phyloP scores from a whole-genome alignment of 805 yeast genomes.

The Pichia kluyveri region DNA sequence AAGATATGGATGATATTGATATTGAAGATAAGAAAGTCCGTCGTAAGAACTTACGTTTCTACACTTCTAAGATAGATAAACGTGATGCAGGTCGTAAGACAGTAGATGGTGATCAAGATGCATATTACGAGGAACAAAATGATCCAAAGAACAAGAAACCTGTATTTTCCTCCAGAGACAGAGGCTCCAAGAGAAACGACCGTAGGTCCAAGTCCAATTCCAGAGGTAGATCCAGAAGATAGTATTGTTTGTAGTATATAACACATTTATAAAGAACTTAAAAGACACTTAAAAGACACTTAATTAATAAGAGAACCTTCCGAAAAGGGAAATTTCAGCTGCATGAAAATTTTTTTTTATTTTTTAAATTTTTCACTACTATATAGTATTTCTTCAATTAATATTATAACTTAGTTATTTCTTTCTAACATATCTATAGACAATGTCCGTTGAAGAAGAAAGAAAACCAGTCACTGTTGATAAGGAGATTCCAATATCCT shows the following conservation, averaged over 20 bases:
- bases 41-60: slow-evolving; percentile 80
- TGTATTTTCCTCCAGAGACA: neutral
- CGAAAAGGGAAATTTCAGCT: neutral
- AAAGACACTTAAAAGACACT: too few relatives aligned
- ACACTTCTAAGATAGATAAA: slow-evolving; percentile 85
- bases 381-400: too few relatives aligned
- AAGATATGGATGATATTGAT: slow-evolving; percentile 72
- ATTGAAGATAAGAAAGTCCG: slow-evolving; percentile 76
- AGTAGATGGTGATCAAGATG: slow-evolving; percentile 5
- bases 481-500: slow-evolving; percentile 81
- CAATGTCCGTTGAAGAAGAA: slow-evolving; percentile 3
- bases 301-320: neutral
- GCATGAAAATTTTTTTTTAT: neutral
- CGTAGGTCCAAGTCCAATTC: neutral
- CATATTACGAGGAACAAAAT: slow-evolving; percentile 3
- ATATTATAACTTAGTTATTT: too few relatives aligned
- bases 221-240: neutral
- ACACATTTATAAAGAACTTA: too few relatives aligned
- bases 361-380: neutral
- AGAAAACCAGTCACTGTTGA: slow-evolving; percentile 78
- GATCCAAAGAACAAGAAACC: neutral
- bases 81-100: neutral
- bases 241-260: too few relatives aligned
- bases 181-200: neutral
- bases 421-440: neutral